Evolutionary conservation across 2,329 filamentous ascomycete genomes (phyloP).

Genomic region (Aspergillus sp.): DNA sequence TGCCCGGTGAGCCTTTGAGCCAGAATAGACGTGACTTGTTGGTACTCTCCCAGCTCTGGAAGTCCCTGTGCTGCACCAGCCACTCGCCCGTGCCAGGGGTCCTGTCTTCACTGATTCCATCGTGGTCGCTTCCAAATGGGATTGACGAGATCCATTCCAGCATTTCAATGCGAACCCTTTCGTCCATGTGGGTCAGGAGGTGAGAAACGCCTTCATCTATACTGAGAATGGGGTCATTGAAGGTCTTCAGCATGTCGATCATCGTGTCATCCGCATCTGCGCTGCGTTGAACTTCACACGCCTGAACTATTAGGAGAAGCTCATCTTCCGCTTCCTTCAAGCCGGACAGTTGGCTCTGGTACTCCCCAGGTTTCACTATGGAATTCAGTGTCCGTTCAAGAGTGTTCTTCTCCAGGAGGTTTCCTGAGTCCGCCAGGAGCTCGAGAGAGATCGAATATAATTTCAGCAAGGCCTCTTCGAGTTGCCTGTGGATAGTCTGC

Average conservation of each 20-base stretch:
- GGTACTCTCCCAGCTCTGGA: conserved; percentile 15
- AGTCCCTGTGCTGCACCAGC: conserved; percentile 14
- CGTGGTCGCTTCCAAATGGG: conserved; percentile 17
- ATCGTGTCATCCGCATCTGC: neutral
- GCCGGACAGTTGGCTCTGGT: neutral
- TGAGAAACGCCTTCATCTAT: neutral
- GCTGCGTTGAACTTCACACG: neutral
- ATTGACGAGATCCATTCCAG: conserved; percentile 22
- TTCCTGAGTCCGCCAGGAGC: neutral
- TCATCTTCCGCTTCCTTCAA: neutral
- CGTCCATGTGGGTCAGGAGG: neutral
- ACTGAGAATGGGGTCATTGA: neutral
- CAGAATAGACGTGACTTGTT: conserved; percentile 19
- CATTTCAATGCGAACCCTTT: conserved; percentile 1
- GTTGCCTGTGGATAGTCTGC: neutral
- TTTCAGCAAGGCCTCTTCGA: neutral
- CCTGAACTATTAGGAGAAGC: neutral
- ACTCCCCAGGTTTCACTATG: neutral
- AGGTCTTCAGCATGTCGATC: neutral
- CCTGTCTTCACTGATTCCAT: conserved; percentile 9
- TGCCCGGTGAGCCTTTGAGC: conserved; percentile 24
- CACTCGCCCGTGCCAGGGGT: conserved; percentile 18
- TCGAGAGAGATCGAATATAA: neutral
- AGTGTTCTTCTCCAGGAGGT: neutral
- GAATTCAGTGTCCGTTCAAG: neutral